Conservation (phyloP, 179 eudicot genomes). For the Spinacia oleracea region DNA sequence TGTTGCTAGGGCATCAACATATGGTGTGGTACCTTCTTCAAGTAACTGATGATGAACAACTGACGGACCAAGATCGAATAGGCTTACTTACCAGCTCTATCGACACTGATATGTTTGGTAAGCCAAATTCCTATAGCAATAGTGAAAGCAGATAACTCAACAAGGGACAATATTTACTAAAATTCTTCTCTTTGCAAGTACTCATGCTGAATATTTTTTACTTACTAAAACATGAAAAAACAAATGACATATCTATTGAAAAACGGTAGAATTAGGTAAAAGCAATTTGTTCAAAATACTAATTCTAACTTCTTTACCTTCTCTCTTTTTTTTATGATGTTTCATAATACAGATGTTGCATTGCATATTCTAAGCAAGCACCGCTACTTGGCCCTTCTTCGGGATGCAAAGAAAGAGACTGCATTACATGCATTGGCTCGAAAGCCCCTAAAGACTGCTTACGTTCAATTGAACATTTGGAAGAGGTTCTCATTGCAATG, state of each 20-base stretch:
- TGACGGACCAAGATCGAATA: slow-evolving; percentile 1
- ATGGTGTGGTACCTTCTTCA: slow-evolving; percentile 17
- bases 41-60: not conserved
- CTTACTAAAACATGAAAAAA: too few relatives aligned
- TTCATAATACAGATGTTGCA: slow-evolving; percentile 19
- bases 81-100: slow-evolving; percentile 2
- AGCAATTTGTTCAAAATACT: too few relatives aligned
- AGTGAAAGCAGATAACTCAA: too few relatives aligned
- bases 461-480: not conserved
- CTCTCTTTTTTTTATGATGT: not conserved
- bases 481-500: not conserved
- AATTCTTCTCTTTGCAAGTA: too few relatives aligned
- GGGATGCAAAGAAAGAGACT: slow-evolving; percentile 26
- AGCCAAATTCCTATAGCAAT: too few relatives aligned
- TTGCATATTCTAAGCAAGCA: slow-evolving; percentile 7
- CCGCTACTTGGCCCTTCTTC: slow-evolving; percentile 12
- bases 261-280: too few relatives aligned
- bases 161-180: too few relatives aligned
- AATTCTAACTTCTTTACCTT: too few relatives aligned
- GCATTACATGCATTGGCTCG: slow-evolving; percentile 23
- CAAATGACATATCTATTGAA: too few relatives aligned
- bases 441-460: not conserved
- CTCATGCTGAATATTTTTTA: too few relatives aligned
- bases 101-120: slow-evolving; percentile 8
- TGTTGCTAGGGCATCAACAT: slow-evolving; percentile 12